These are phyloP conservation scores for Aechmea fasciata DNA, from an alignment of 176 grass and related monocot genomes.

Conservation along the genomic window DNA sequence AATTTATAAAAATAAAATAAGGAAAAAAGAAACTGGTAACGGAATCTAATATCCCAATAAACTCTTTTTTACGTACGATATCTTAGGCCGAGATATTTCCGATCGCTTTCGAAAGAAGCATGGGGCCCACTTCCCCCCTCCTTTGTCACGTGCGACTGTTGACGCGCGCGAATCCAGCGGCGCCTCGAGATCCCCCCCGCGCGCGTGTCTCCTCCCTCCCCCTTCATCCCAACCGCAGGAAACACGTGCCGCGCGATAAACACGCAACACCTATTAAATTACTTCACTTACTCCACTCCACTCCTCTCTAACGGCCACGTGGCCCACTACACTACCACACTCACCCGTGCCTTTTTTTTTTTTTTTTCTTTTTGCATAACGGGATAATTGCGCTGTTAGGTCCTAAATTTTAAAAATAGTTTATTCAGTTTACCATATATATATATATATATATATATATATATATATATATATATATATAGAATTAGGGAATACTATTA, in stretches of 20 bases:
- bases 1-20: too few relatives aligned
- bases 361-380: too few relatives aligned
- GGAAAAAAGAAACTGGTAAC: too few relatives aligned
- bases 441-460: too few relatives aligned
- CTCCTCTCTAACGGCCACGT: not conserved
- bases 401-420: too few relatives aligned
- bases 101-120: not conserved
- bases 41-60: too few relatives aligned
- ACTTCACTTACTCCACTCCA: not conserved
- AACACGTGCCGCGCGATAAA: not conserved
- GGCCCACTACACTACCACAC: not conserved
- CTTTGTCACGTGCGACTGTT: not conserved
- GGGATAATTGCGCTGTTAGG: too few relatives aligned
- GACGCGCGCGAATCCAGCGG: not conserved
- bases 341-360: too few relatives aligned
- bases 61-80: not conserved
- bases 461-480: too few relatives aligned
- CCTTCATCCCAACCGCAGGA: too few relatives aligned
- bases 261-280: not conserved
- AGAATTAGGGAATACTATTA: too few relatives aligned
- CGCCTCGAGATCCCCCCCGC: not conserved
- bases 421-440: too few relatives aligned
- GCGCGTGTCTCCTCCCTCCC: not conserved
- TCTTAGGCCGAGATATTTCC: not conserved
- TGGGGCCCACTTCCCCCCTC: not conserved